Percentiles rank a stretch among this genome's conserved stretches.
These are phyloP conservation scores for Aspergillus vadensis DNA, from an alignment of 2,329 filamentous ascomycete genomes.

Conservation along the genomic window DNA sequence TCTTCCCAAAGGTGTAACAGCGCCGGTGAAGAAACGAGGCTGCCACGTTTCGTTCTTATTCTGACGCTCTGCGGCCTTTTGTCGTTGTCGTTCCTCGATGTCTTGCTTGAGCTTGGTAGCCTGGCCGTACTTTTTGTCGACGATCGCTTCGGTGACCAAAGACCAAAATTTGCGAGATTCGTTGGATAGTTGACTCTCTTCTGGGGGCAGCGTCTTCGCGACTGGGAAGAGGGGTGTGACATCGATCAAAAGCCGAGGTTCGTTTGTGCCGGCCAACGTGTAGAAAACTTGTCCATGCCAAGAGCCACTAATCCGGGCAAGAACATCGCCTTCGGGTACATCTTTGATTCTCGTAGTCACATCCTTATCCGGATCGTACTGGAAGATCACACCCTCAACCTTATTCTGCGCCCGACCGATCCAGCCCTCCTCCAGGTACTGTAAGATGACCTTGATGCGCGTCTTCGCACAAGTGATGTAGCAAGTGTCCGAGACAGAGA, in stretches of 20 bases:
- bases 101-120: constrained; percentile 88
- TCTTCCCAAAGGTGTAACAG: constrained; percentile 60
- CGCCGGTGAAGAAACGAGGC: constrained; percentile 81
- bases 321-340: constrained; percentile 79
- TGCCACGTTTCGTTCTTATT: constrained; percentile 69
- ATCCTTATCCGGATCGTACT: constrained; percentile 85
- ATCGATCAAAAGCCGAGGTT: constrained; percentile 77
- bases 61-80: constrained; percentile 80
- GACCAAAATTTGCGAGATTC: constrained; percentile 89
- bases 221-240: constrained; percentile 79
- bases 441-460: constrained; percentile 84
- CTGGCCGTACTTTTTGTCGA: constrained; percentile 75
- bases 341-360: constrained; percentile 78
- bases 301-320: constrained; percentile 78
- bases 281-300: constrained; percentile 77
- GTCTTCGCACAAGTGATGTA: constrained; percentile 90
- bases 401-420: constrained; percentile 87
- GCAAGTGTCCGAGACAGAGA: constrained; percentile 87
- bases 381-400: constrained; percentile 87
- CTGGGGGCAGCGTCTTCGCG: constrained; percentile 76
- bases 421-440: constrained; percentile 95
- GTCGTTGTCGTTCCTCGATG: constrained; percentile 84
- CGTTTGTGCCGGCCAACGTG: constrained; percentile 51
- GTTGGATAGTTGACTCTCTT: constrained; percentile 78
- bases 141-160: constrained; percentile 82